Evolutionary conservation across 1,284 basidiomycete species (phyloP).

Genomic region (Entoloma clypeatum): DNA sequence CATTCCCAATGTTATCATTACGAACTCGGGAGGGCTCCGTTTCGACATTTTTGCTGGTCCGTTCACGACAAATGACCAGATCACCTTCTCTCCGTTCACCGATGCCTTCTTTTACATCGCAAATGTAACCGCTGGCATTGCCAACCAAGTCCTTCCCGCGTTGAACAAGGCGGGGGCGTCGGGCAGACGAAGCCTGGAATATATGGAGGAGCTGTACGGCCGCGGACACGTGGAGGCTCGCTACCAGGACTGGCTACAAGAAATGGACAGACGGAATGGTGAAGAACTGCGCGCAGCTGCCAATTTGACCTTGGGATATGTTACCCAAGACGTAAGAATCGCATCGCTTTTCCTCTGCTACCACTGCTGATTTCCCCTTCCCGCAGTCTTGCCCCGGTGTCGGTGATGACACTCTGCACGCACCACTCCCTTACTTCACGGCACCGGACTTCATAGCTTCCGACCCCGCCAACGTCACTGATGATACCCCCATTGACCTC

Average conservation of each 20-base stretch:
- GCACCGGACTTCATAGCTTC: slow-evolving; percentile 61
- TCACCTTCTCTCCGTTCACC: slow-evolving; percentile 64
- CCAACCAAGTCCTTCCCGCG: slow-evolving; percentile 48
- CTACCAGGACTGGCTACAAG: slow-evolving; percentile 52
- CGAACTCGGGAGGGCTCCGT: slow-evolving; percentile 72
- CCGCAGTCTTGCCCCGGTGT: slow-evolving; percentile 62
- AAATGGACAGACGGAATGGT: slow-evolving; percentile 43
- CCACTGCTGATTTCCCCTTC: slow-evolving; percentile 19
- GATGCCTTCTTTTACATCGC: slow-evolving; percentile 60
- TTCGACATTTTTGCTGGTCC: slow-evolving; percentile 68
- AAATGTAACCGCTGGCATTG: slow-evolving; percentile 44
- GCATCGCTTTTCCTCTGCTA: slow-evolving; percentile 1
- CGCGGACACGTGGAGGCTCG: slow-evolving; percentile 49
- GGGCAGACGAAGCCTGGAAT: slow-evolving; percentile 30
- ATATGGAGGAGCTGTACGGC: slow-evolving; percentile 39
- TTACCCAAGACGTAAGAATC: slow-evolving; percentile 61
- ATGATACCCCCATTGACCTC: slow-evolving; percentile 56
- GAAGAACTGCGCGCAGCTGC: slow-evolving; percentile 34
- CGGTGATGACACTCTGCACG: slow-evolving; percentile 66
- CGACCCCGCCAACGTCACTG: slow-evolving; percentile 44
- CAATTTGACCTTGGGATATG: slow-evolving; percentile 66
- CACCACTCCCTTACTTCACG: slow-evolving; percentile 51
- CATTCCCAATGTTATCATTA: slow-evolving; percentile 66
- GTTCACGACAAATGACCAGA: slow-evolving; percentile 78
- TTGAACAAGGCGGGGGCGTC: slow-evolving; percentile 49